Percentiles rank a stretch among this genome's conserved stretches.
Evolutionary conservation across 1,284 basidiomycete genomes (phyloP).

Genomic region (Cutaneotrichosporon mucoides): DNA sequence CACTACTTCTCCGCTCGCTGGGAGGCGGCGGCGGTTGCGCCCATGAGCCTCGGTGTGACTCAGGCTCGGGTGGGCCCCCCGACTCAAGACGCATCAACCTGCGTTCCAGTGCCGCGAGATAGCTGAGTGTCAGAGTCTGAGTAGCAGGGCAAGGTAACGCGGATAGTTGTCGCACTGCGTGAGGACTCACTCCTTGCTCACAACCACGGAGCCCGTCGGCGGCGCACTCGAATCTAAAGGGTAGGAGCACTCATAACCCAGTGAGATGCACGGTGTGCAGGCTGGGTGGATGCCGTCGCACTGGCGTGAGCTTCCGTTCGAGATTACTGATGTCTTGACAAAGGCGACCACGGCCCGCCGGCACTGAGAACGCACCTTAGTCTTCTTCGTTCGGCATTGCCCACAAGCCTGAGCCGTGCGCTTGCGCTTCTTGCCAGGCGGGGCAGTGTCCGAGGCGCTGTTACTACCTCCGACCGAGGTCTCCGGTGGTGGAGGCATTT

Average conservation of each 20-base stretch:
- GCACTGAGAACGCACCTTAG: too few species aligned
- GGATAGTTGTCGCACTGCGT: too few species aligned
- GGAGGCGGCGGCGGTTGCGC: neutral
- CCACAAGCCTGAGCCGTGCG: constrained; percentile 20
- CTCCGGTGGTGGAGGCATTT: neutral
- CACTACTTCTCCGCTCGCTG: neutral
- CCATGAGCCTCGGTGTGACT: neutral
- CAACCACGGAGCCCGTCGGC: constrained; percentile 4
- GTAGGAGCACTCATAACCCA: constrained; percentile 17
- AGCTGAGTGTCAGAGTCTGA: constrained; percentile 7
- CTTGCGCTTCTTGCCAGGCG: constrained; percentile 12
- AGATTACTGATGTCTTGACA: too few species aligned
- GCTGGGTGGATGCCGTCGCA: constrained; percentile 19
- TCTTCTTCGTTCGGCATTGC: constrained; percentile 19
- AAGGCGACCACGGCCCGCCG: too few species aligned
- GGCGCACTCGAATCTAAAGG: constrained; percentile 16
- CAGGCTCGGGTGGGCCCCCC: neutral
- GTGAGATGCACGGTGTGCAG: constrained; percentile 16
- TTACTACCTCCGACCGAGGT: neutral
- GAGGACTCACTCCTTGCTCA: constrained; percentile 12
- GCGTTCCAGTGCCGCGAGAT: constrained; percentile 9
- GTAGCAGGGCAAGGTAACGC: too few species aligned
- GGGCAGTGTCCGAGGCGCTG: neutral
- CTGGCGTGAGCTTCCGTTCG: too few species aligned
- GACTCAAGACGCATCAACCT: constrained; percentile 7